Conservation (phyloP, 306 rosid species). For the Astragalus glycyphyllos region DNA sequence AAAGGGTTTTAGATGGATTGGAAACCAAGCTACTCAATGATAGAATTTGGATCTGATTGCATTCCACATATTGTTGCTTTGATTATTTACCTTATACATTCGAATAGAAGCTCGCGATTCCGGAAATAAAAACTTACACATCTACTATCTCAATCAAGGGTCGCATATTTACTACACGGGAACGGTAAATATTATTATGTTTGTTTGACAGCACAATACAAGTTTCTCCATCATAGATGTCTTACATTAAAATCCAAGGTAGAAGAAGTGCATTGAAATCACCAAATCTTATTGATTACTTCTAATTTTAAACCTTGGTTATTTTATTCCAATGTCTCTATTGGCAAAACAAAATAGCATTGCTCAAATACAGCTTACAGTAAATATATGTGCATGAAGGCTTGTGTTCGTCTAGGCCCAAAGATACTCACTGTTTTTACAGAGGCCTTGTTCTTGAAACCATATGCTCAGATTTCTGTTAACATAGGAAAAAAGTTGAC, state of each 20-base stretch:
- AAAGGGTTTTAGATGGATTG: too few relatives aligned
- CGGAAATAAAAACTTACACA: too few relatives aligned
- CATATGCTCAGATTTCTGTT: constrained; percentile 83
- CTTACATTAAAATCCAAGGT: not conserved
- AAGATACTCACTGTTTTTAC: constrained; percentile 43
- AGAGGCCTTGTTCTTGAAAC: constrained; percentile 58
- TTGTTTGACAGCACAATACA: constrained; percentile 26
- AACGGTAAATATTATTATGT: not conserved
- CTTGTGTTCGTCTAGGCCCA: constrained; percentile 7
- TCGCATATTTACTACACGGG: not conserved
- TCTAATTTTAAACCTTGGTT: not conserved
- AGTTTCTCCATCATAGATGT: not conserved
- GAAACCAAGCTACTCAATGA: too few relatives aligned
- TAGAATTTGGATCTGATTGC: too few relatives aligned
- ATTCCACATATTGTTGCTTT: too few relatives aligned
- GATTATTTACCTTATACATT: too few relatives aligned
- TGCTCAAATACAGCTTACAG: constrained; percentile 21
- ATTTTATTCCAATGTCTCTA: constrained; percentile 1
- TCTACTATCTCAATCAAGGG: too few relatives aligned
- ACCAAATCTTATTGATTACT: constrained; percentile 30
- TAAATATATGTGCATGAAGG: constrained; percentile 30
- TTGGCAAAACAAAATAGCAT: constrained; percentile 18
- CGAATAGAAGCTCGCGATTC: too few relatives aligned
- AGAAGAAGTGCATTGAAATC: constrained; percentile 21
- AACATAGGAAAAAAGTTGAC: constrained; percentile 19